Base-by-base conservation (phyloP, 257 asterid species). In the Nicotiana benthamiana region DNA sequence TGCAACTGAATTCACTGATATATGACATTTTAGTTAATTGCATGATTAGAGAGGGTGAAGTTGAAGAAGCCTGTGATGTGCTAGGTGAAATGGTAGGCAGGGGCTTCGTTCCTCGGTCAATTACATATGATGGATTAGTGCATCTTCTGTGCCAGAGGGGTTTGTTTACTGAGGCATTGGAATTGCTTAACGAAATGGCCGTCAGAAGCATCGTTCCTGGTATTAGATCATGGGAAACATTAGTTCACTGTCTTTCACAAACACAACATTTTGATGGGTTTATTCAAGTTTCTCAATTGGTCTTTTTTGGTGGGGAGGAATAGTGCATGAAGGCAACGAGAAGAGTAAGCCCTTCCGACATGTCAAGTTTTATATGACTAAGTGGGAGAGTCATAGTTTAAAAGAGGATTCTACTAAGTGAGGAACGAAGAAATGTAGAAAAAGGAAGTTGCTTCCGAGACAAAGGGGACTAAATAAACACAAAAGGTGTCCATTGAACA, bases 31-130 rank as follows among this genome's bases (percentile, higher is more conserved):
- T 85, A 83, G 75, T 85, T 32, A 81, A 56, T 48, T 79, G 87
- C 32, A 80, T 89, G 74, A 64, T 80, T 65, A 75, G 79, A 34
- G 75, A 81, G 13, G 85, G 88, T 36, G 87, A 89, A 75, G 34
- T 79, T 8, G 85, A 84, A 10, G 87, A 57, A 74, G 93, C 89
- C 17, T 82, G 82, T 82, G 51, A 70, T 74, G 75, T 89, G 79
- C 46, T 87, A 32, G 77, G 82, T 9, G 87, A 87, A 59, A 84
- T 84, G 90, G 63, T 91, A 77, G 83, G 43, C 12, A 64, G 48
- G 46, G 86, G 79, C 64, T 32, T 64, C 24, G 75, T 82, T 82
- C 86, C 83, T 77, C 79, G 15, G 43, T 80, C 86, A 1, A 52
- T 30, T 28, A 74, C 80, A 52, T 72, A 83, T 36, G 90, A 89